Conservation (phyloP, 2,329 filamentous ascomycete genomes). For the Paracoccidioides lutzii region DNA sequence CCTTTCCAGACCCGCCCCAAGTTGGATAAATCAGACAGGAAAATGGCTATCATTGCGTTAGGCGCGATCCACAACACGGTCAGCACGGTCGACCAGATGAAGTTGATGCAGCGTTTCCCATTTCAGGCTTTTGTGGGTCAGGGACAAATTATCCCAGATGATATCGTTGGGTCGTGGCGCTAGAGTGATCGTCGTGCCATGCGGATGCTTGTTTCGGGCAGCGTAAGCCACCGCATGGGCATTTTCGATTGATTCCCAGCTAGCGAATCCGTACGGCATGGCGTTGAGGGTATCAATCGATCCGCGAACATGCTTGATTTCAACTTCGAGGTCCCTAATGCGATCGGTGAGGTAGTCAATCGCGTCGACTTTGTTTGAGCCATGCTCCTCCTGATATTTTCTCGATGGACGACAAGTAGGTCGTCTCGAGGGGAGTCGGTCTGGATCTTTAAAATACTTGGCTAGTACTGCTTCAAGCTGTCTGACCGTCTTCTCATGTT, state of each 20-base stretch:
- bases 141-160: conserved; percentile 85
- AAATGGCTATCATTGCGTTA: conserved; percentile 89
- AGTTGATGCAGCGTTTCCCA: conserved; percentile 66
- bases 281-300: conserved; percentile 78
- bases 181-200: conserved; percentile 62
- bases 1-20: conserved; percentile 65
- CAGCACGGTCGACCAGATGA: conserved; percentile 67
- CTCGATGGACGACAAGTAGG: conserved; percentile 71
- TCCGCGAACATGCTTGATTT: conserved; percentile 71
- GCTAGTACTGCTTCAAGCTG: conserved; percentile 72
- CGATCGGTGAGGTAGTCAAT: conserved; percentile 85
- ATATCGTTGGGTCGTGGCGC: conserved; percentile 82
- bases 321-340: conserved; percentile 66
- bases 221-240: conserved; percentile 79
- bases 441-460: conserved; percentile 80
- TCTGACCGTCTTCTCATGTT: conserved; percentile 70
- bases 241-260: conserved; percentile 75
- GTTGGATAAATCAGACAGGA: conserved; percentile 74
- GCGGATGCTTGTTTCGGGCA: conserved; percentile 65
- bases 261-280: conserved; percentile 87
- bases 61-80: conserved; percentile 81
- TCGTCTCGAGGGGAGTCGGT: conserved; percentile 60
- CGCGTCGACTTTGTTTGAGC: conserved; percentile 61
- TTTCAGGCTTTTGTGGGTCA: conserved; percentile 54
- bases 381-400: conserved; percentile 57